Evolutionary conservation across 495 filamentous ascomycete genomes (phyloP), one percentile per base, ranked within the genome.

Genomic region (Oidiodendron maius): DNA sequence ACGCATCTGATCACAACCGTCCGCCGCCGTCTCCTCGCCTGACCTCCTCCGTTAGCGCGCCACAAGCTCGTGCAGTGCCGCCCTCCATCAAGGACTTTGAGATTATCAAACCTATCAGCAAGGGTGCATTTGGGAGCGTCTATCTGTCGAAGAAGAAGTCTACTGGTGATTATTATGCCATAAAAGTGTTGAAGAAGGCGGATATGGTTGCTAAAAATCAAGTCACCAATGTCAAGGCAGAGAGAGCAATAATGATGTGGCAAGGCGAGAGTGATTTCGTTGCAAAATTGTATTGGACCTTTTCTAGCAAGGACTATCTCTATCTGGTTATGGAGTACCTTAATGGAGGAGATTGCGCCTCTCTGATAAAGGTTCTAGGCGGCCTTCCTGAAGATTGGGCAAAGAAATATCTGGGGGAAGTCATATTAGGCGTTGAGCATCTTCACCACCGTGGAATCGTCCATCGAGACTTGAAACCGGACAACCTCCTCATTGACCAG

Each of bases 171-270:
- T 97, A 97, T 64, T 98, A 87, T 65, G 93, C 93, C 3, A 96
- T 98, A 70, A 98, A 98, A 62, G 94, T 96, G 13, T 64, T 98
- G 47, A 96, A 96, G 68, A 98, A 98, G 63, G 91, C 94, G 9
- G 93, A 98, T 69, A 98, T 98, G 93, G 88, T 98, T 53, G 94
- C 94, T 44, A 98, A 98, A 64, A 98, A 98, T 65, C 93, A 98
- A 64, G 90, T 97, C 58, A 96, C 91, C 40, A 98, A 98, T 61
- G 93, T 98, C 53, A 96, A 97, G 68, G 93, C 94, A 10, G 93
- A 98, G 66, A 78, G 93, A 53, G 94, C 94, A n/a, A 98, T 98
- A 58, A 96, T 98, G 93, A 98, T 98, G 94, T 95, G 93, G 82
- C 94, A 98, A 70, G 94, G 94, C 21, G 93, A 97, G 61, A 98